These are phyloP conservation scores for Gracilaria caudata DNA, from an alignment of 23 red algal species.

Conservation along the genomic window DNA sequence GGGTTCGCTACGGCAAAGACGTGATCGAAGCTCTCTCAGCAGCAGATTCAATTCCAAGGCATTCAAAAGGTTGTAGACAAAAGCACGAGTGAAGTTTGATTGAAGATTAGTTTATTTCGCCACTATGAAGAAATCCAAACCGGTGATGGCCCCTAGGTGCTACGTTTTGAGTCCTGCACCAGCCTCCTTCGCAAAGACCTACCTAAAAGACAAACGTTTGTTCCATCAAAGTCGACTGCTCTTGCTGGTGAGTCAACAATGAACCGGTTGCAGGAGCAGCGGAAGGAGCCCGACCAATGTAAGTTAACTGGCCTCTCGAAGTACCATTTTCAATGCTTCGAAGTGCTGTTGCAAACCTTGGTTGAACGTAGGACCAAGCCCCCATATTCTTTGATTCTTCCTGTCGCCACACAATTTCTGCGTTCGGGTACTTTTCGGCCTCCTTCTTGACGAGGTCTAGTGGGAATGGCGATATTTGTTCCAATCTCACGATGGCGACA, in stretches of 20 bases:
- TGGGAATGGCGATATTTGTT: slow-evolving; percentile 98
- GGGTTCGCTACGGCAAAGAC: slow-evolving; percentile 37
- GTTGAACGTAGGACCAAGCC: slow-evolving; percentile 96
- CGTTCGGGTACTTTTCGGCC: slow-evolving; percentile 86
- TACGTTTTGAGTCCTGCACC: not conserved
- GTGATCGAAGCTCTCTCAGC: slow-evolving; percentile 28
- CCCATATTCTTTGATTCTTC: slow-evolving; percentile 99
- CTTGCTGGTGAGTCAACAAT: slow-evolving; percentile 71
- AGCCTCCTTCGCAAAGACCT: not conserved
- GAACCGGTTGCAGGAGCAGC: slow-evolving; percentile 95
- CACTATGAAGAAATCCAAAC: not conserved
- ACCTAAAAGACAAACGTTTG: slow-evolving; percentile 54
- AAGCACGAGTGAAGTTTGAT: slow-evolving; percentile 8
- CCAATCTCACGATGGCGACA: slow-evolving; percentile 88
- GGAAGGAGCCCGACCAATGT: slow-evolving; percentile 87
- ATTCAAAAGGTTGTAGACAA: slow-evolving; percentile 11
- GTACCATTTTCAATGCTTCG: slow-evolving; percentile 53
- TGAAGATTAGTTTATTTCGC: slow-evolving; percentile 23
- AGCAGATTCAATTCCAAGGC: not conserved
- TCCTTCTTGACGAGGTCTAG: slow-evolving; percentile 82
- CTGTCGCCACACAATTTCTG: slow-evolving; percentile 94
- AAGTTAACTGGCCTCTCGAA: slow-evolving; percentile 62
- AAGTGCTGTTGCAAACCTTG: slow-evolving; percentile 89
- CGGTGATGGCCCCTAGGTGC: not conserved
- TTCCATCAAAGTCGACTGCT: slow-evolving; percentile 77